These are phyloP conservation scores for Sporothrix protearum DNA, from an alignment of 2,329 filamentous ascomycete genomes.

Conservation along the genomic window DNA sequence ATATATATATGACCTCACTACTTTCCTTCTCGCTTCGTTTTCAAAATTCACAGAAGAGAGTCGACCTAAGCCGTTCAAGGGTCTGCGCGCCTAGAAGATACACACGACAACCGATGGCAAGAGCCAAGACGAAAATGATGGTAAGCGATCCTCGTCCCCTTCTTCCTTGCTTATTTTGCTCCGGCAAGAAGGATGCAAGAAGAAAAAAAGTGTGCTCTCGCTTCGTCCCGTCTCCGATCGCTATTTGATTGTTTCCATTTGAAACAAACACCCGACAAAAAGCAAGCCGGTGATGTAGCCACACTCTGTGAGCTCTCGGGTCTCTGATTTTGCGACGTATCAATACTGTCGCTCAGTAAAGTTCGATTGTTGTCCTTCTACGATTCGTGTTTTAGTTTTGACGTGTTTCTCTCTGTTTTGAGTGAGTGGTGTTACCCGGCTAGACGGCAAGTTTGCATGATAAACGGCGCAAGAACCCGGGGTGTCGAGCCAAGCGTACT, in stretches of 20 bases:
- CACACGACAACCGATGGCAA: background rate
- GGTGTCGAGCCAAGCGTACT: background rate
- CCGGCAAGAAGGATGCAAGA: background rate
- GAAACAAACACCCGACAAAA: background rate
- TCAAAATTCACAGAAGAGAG: background rate
- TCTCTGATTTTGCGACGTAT: too few relatives aligned
- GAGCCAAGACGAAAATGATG: constrained; percentile 7
- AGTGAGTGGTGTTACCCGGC: too few relatives aligned
- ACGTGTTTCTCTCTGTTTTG: too few relatives aligned
- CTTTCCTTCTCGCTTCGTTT: background rate
- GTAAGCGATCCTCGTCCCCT: background rate
- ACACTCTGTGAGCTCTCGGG: too few relatives aligned
- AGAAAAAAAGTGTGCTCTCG: background rate
- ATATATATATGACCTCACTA: constrained; percentile 4
- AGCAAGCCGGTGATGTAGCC: too few relatives aligned
- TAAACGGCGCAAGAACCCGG: constrained; percentile 2
- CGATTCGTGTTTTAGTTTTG: too few relatives aligned
- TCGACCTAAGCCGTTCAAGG: background rate
- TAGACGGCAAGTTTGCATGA: background rate
- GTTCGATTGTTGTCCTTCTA: too few relatives aligned
- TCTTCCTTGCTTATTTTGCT: background rate
- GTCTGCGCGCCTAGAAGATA: background rate
- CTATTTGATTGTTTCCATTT: background rate
- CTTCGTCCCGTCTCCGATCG: constrained; percentile 6
- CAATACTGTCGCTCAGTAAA: too few relatives aligned